phyloP scores from a whole-genome alignment of 2,329 filamentous ascomycete genomes.

The Polychaeton citri region DNA sequence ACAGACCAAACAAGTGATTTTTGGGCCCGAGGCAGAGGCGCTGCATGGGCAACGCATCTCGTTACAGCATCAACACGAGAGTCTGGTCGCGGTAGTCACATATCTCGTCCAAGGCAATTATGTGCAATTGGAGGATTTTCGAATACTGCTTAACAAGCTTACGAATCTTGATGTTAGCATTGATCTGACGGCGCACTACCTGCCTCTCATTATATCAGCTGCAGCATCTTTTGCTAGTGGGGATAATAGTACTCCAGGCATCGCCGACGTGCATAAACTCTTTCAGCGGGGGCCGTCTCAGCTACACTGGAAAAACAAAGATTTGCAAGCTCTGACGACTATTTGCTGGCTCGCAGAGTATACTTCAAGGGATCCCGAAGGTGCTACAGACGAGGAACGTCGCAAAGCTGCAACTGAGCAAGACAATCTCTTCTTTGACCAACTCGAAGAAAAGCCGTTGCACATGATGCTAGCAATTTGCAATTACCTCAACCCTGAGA shows the following conservation, averaged over 20 bases:
- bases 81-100: slow-evolving; percentile 65
- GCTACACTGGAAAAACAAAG: slow-evolving; percentile 57
- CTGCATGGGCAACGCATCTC: slow-evolving; percentile 70
- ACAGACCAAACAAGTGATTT: slow-evolving; percentile 54
- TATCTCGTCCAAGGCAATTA: slow-evolving; percentile 66
- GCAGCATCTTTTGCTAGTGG: slow-evolving; percentile 68
- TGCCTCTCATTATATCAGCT: slow-evolving; percentile 65
- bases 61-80: slow-evolving; percentile 79
- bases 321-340: slow-evolving; percentile 64
- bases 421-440: slow-evolving; percentile 57
- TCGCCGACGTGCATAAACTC: slow-evolving; percentile 53
- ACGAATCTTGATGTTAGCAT: slow-evolving; percentile 68
- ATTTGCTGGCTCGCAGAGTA: slow-evolving; percentile 91
- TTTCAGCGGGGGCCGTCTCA: slow-evolving; percentile 55
- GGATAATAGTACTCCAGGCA: slow-evolving; percentile 54
- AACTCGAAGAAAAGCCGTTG: slow-evolving; percentile 72
- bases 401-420: slow-evolving; percentile 46
- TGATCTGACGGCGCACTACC: slow-evolving; percentile 59
- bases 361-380: slow-evolving; percentile 15
- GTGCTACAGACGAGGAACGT: slow-evolving; percentile 42
- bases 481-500: slow-evolving; percentile 63
- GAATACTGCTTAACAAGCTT: slow-evolving; percentile 53
- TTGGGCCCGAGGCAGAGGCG: slow-evolving; percentile 58
- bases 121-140: slow-evolving; percentile 58
- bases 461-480: slow-evolving; percentile 82